These are phyloP conservation scores for Chaetoceros tenuissimus DNA, from an alignment of 108 stramenopile genomes.

Conservation along the genomic window DNA sequence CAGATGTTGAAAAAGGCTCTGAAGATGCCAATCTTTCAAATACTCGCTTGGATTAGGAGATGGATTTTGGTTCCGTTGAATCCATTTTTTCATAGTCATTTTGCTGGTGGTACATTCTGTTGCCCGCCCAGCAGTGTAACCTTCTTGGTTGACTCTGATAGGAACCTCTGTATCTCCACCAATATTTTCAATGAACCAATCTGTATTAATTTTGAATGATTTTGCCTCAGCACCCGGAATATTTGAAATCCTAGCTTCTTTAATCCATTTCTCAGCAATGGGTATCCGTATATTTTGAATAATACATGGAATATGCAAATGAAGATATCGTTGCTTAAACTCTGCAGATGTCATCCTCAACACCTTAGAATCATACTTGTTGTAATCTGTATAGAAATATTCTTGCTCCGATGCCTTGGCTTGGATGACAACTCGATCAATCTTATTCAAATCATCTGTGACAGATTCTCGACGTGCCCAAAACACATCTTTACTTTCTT, in stretches of 20 bases:
- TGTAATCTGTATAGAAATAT: no score
- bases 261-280: background rate
- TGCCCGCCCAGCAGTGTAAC: slow-evolving; percentile 60
- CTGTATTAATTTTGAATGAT: slow-evolving; percentile 12
- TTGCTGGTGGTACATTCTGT: slow-evolving; percentile 50
- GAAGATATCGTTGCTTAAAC: background rate
- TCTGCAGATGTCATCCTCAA: background rate
- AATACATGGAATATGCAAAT: background rate
- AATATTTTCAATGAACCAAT: slow-evolving; percentile 52
- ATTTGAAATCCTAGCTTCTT: background rate
- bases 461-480: no score
- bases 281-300: background rate
- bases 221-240: background rate
- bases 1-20: slow-evolving; percentile 20
- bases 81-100: slow-evolving; percentile 40
- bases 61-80: slow-evolving; percentile 3
- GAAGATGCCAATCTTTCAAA: slow-evolving; percentile 81
- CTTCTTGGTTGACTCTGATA: slow-evolving; percentile 19
- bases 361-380: background rate
- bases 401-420: no score
- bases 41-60: slow-evolving; percentile 17
- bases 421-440: no score
- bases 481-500: no score
- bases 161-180: slow-evolving; percentile 49
- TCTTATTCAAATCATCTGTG: no score